Conservation (phyloP, 805 yeast species). For the Lachancea dasiensis region DNA sequence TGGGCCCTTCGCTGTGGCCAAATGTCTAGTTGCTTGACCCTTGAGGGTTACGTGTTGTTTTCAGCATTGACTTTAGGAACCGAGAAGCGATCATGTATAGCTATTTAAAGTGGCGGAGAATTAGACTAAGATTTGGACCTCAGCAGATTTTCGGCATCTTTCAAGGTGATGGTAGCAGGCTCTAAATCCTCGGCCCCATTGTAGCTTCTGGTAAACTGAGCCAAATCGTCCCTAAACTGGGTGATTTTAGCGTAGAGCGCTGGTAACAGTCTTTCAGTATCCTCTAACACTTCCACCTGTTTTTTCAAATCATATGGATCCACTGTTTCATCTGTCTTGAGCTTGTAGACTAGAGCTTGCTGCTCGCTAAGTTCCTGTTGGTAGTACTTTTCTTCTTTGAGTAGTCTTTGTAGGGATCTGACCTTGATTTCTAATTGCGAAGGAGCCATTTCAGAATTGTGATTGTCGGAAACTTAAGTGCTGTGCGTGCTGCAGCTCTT, state of each 20-base stretch:
- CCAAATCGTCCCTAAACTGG: conserved; percentile 36
- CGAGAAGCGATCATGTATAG: too few species aligned
- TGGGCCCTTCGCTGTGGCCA: too few species aligned
- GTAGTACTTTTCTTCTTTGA: conserved; percentile 62
- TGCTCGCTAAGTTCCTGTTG: conserved; percentile 54
- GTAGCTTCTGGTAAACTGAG: conserved; percentile 35
- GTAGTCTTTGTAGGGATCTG: conserved; percentile 59
- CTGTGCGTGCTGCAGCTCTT: too few species aligned
- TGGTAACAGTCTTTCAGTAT: conserved; percentile 48
- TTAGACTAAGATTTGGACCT: background rate
- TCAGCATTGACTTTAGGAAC: too few species aligned
- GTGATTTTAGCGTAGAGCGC: conserved; percentile 39
- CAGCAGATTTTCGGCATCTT: conserved; percentile 6
- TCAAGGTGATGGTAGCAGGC: conserved; percentile 16
- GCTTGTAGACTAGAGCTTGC: conserved; percentile 39
- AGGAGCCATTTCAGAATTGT: too few species aligned
- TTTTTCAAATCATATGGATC: conserved; percentile 65
- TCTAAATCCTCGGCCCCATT: conserved; percentile 32
- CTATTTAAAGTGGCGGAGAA: background rate
- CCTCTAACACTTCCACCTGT: conserved; percentile 46
- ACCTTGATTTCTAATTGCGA: conserved; percentile 64
- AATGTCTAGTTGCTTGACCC: too few species aligned
- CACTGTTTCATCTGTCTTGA: conserved; percentile 39
- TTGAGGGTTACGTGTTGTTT: too few species aligned
- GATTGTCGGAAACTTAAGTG: too few species aligned